phyloP scores from a whole-genome alignment of 2,329 filamentous ascomycete genomes.

The Fusarium verticillioides region DNA sequence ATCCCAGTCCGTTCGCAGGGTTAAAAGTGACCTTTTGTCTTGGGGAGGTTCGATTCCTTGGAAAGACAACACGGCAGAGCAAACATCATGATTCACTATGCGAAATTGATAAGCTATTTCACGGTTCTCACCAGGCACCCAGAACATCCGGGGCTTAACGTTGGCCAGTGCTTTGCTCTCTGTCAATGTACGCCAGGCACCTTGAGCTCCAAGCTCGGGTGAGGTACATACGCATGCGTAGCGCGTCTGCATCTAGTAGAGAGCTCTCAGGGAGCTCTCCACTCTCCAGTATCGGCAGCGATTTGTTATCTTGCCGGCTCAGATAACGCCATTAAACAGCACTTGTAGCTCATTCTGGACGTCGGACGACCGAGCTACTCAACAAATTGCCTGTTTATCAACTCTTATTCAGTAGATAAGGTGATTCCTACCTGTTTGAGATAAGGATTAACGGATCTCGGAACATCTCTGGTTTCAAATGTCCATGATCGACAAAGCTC shows the following conservation, averaged over 20 bases:
- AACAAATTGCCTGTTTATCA: constrained; percentile 14
- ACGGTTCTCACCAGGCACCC: background rate
- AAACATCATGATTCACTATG: constrained; percentile 36
- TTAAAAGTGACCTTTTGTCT: constrained; percentile 24
- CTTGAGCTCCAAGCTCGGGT: constrained; percentile 24
- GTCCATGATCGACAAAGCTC: constrained; percentile 2
- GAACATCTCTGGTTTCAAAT: constrained; percentile 16
- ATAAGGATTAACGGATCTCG: constrained; percentile 16
- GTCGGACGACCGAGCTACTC: constrained; percentile 2
- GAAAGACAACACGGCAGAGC: constrained; percentile 17
- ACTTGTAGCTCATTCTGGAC: constrained; percentile 39
- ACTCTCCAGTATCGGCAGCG: constrained; percentile 19
- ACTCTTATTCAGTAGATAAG: constrained; percentile 15
- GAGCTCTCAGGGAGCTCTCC: constrained; percentile 28
- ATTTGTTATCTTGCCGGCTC: constrained; percentile 37
- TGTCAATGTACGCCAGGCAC: constrained; percentile 19
- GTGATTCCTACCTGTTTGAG: constrained; percentile 2
- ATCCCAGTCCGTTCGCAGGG: constrained; percentile 33
- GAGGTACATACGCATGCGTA: constrained; percentile 22
- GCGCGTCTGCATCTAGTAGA: constrained; percentile 8
- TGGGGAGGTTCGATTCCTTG: constrained; percentile 26
- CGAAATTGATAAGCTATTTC: constrained; percentile 13
- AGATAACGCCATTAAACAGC: constrained; percentile 44
- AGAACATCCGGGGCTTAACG: background rate
- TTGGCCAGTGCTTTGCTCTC: constrained; percentile 15